Conservation (phyloP, 208 protist species). For the Wallacemonas rigidus region DNA sequence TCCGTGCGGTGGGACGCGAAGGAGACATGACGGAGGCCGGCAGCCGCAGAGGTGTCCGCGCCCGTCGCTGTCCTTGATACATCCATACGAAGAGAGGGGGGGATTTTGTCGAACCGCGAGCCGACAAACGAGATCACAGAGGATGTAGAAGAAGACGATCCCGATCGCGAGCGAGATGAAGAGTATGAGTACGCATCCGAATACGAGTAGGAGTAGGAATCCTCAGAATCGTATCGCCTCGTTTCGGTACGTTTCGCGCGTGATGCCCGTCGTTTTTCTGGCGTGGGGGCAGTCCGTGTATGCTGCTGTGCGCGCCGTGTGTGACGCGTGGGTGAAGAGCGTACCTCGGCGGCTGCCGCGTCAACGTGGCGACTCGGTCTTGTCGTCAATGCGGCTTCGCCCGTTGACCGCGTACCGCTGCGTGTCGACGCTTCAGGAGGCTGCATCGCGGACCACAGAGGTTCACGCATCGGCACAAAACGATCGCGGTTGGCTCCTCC, state of each 20-base stretch:
- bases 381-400: too few species aligned
- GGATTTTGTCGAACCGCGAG: neutral
- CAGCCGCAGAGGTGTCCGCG: neutral
- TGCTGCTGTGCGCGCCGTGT: too few species aligned
- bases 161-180: neutral
- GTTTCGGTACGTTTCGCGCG: neutral
- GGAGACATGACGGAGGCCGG: neutral
- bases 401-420: too few species aligned
- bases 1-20: neutral
- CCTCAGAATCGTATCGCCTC: neutral
- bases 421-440: too few species aligned
- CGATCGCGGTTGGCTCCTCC: too few species aligned
- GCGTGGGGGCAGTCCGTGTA: neutral
- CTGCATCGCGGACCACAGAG: too few species aligned
- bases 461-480: too few species aligned
- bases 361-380: too few species aligned
- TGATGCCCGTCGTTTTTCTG: neutral
- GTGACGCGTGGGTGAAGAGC: too few species aligned
- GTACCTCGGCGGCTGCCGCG: too few species aligned
- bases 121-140: constrained; percentile 1
- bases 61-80: neutral
- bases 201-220: constrained; percentile 5
- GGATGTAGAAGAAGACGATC: neutral
- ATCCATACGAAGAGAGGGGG: neutral
- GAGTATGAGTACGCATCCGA: neutral